A percentile compares a stretch with the other conserved stretches of the same genome.
phyloP scores from a whole-genome alignment of 176 grass and related monocot genomes.

The Avena eriantha region DNA sequence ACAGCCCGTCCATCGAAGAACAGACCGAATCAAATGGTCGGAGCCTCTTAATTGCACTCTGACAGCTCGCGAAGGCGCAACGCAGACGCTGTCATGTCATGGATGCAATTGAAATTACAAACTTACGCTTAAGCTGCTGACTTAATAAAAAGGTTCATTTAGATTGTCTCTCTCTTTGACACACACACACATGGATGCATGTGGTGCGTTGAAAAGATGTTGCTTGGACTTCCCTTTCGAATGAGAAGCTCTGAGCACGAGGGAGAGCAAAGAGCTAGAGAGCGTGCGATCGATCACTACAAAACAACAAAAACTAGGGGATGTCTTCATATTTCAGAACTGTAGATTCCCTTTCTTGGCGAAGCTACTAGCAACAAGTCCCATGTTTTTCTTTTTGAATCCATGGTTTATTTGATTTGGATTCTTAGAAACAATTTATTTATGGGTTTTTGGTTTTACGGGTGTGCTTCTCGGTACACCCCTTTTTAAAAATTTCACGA shows the following conservation, averaged over 20 bases:
- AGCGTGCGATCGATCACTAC: background rate
- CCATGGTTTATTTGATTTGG: background rate
- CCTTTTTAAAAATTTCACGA: too few relatives aligned
- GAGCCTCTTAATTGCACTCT: slow-evolving; percentile 72
- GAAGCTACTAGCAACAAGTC: background rate
- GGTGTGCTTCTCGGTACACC: too few relatives aligned
- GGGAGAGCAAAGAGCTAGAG: background rate
- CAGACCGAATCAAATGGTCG: slow-evolving; percentile 77
- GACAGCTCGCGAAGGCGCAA: slow-evolving; percentile 23
- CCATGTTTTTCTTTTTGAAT: background rate
- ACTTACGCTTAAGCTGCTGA: slow-evolving; percentile 6
- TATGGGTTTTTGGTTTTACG: too few relatives aligned
- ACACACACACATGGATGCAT: background rate
- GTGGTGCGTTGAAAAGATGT: slow-evolving; percentile 37
- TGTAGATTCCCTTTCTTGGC: slow-evolving; percentile 10
- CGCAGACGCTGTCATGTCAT: slow-evolving; percentile 51
- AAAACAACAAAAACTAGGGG: slow-evolving; percentile 30
- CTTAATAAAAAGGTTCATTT: background rate
- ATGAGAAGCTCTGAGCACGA: slow-evolving; percentile 59
- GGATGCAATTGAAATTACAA: slow-evolving; percentile 46
- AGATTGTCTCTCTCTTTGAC: too few relatives aligned
- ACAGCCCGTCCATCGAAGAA: slow-evolving; percentile 48
- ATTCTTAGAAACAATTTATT: background rate
- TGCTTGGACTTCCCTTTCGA: slow-evolving; percentile 28
- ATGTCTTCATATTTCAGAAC: background rate